Evolutionary conservation across 208 protist species (phyloP), one percentile per base, ranked within the genome.

Genomic region (Acanthamoeba castellanii): DNA sequence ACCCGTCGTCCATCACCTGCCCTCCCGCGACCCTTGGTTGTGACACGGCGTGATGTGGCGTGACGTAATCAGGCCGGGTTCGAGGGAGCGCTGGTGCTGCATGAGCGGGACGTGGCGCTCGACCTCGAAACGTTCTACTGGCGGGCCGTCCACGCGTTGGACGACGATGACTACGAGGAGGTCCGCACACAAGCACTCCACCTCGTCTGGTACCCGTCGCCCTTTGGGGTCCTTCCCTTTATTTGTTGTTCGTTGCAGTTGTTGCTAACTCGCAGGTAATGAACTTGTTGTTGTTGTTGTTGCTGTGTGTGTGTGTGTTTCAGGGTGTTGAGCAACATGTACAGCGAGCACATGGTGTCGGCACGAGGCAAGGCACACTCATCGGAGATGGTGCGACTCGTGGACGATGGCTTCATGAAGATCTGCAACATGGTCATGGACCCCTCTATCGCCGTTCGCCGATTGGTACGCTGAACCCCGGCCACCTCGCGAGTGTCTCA

Each of bases 261-360:
- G 52, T 57, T 57, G 52, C 37, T 42, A 4, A 42, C 37, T 3
- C 37, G 37, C 3, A 42, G 37, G 37, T 42, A 42, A 42, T 42
- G 37, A 42, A 42, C 50, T 52, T 11, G 47, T 11, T 11, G 7
- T 4, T 52, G 47, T 52, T 4, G 4, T 4, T 52, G 47, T 52
- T 4, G 4, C 7, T 52, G 47, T 52, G 50, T 9, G 3, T 55
- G 50, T 55, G 50, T 55, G 57, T 64, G 57, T 3, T 64, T 13
- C 55, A 92, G 87, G 87, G 66, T 92, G n/a, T 55, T 92, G 34
- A 76, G 87, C 34, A 92, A 92, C 61, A 92, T 70, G 34, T 92
- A 92, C 45, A 42, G 42, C 59, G 66, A 92, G 42, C 47, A 64
- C 5, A 76, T 55, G 34, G 59, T 92, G 47, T 92, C 87, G 1